Percentiles rank a stretch among this genome's conserved stretches.
phyloP scores from a whole-genome alignment of 345 rosid species.

The Orychophragmus violaceus region DNA sequence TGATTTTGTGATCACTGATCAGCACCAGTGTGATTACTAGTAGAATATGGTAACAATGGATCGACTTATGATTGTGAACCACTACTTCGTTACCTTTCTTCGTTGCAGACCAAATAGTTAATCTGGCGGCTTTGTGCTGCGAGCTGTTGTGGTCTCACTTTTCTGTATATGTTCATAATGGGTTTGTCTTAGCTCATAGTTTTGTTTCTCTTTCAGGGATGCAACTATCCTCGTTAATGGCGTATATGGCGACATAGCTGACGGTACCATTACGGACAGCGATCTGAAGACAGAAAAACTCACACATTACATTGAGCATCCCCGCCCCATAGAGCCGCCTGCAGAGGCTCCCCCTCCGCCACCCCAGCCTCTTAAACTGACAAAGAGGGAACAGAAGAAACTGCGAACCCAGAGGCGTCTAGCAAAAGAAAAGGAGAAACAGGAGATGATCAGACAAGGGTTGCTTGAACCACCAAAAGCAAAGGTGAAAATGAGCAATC shows the following conservation, averaged over 20 bases:
- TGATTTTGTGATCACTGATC: too few species aligned
- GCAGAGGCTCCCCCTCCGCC: conserved; percentile 95
- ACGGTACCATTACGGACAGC: conserved; percentile 32
- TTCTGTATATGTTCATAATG: not conserved
- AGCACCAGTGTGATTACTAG: not conserved
- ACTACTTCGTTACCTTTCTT: not conserved
- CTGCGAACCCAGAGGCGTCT: conserved; percentile 88
- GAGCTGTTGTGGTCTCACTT: not conserved
- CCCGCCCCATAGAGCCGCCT: conserved; percentile 89
- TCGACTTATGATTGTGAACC: not conserved
- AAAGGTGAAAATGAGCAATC: conserved; percentile 90
- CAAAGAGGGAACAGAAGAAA: conserved; percentile 96
- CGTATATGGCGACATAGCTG: conserved; percentile 49
- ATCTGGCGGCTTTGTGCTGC: not conserved
- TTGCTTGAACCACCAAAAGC: conserved; percentile 85
- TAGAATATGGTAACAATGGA: not conserved
- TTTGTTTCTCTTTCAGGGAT: conserved; percentile 54
- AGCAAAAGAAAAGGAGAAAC: conserved; percentile 85
- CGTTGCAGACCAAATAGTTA: not conserved
- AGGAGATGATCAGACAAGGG: conserved; percentile 98
- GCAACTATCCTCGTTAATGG: conserved; percentile 44
- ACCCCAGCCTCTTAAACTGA: conserved; percentile 82
- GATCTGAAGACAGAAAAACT: conserved; percentile 69
- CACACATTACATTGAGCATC: conserved; percentile 83
- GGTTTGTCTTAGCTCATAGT: not conserved